These are phyloP conservation scores for Daedaleopsis sinensis DNA, from an alignment of 768 basidiomycete species.

Conservation along the genomic window DNA sequence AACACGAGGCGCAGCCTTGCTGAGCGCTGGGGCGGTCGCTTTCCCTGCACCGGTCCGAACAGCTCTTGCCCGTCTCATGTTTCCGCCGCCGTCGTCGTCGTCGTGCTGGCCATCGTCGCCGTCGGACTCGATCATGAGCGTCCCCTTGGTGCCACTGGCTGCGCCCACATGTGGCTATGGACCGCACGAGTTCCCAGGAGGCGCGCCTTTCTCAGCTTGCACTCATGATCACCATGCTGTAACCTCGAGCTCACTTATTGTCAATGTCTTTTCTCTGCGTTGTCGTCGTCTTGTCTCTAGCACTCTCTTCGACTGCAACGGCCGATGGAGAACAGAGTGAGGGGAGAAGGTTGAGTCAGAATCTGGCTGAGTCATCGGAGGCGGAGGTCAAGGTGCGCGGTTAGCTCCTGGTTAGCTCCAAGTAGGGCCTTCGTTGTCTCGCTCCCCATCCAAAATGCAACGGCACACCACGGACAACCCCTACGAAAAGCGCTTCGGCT, in stretches of 20 bases:
- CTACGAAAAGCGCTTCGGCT: slow-evolving; percentile 53
- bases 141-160: background rate
- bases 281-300: no score
- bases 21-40: slow-evolving; percentile 1
- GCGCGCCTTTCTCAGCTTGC: no score
- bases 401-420: background rate
- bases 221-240: no score
- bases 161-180: background rate
- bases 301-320: no score
- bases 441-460: background rate
- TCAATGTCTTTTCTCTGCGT: no score
- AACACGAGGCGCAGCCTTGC: slow-evolving; percentile 15
- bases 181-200: background rate
- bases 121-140: background rate
- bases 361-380: background rate
- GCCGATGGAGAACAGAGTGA: no score
- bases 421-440: no score
- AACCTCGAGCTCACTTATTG: no score
- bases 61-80: background rate
- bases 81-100: background rate
- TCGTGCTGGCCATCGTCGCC: background rate
- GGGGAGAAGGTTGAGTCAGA: background rate
- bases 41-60: background rate
- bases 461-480: slow-evolving; percentile 46
- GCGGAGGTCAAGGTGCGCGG: background rate